Evolutionary conservation across 2,329 filamentous ascomycete species (phyloP), one percentile per base, ranked within the genome.

Genomic region (Lachnellula willkommii): DNA sequence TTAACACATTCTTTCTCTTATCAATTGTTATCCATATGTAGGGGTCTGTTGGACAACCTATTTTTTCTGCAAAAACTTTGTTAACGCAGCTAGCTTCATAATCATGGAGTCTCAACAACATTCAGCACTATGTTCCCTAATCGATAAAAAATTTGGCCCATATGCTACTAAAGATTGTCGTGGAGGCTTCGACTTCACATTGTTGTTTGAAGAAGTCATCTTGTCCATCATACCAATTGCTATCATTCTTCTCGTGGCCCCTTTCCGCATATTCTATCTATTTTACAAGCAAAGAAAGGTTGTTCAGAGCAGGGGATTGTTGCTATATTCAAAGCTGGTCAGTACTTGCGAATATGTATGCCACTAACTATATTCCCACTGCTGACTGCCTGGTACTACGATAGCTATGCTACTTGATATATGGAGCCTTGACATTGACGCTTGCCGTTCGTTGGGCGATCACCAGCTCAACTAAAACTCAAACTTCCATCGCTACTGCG

Each of bases 141-240:
- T 45, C 8, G 50, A 57, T 26, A 24, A 46, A 15, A 40, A 6
- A 4, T 51, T 57, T 42, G 55, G 55, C 22, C 55, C 55, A 4
- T 20, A 47, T 15, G 52, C 36, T 7, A 20, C 46, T 15, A 22
- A 37, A 9, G 17, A 26, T 5, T 59, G 57, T 43, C 43, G 50
- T 8, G 56, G 53, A 9, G 53, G 50, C 17, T 58, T 61, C 35
- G 61, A 61, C 20, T 61, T 61, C 46, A 61, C 55, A 4, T 46
- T 57, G 22, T 24, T 53, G 8, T 57, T 58, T 40, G 56, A 63
- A 32, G 53, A 56, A 26, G 46, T 42, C 5, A 57, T 60, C 22
- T 45, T 60, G 1, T 26, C 32, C 2, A 53, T 61, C 26, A n/a
- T 52, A 9, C 47, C 52, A 15, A 43, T 54, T 9, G 22, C 47